Conservation (phyloP, 2,329 filamentous ascomycete genomes). For the Monosporascus sp. region DNA sequence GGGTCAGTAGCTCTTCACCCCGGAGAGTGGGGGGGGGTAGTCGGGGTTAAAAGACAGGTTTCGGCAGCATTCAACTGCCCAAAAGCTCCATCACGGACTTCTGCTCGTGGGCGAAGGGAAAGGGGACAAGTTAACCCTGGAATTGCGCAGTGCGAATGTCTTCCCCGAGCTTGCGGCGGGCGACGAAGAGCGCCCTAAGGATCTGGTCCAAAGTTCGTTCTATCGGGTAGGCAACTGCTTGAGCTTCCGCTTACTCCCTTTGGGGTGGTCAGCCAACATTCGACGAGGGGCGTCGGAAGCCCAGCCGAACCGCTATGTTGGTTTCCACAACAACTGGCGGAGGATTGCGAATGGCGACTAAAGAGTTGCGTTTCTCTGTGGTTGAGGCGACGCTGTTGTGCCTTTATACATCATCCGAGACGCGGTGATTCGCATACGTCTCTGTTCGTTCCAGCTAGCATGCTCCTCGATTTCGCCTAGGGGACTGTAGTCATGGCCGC, state of each 20-base stretch:
- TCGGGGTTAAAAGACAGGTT: no score
- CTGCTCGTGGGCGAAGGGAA: no score
- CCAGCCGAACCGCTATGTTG: slow-evolving; percentile 29
- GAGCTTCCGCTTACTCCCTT: slow-evolving; percentile 35
- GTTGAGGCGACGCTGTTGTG: slow-evolving; percentile 4
- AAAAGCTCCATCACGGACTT: no score
- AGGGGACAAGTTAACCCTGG: no score
- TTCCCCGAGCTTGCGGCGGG: slow-evolving; percentile 45
- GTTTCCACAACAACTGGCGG: slow-evolving; percentile 6
- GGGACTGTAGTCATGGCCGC: no score
- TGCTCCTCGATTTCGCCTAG: no score
- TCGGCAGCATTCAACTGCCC: no score
- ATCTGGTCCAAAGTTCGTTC: slow-evolving; percentile 45
- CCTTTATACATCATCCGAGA: slow-evolving; percentile 1
- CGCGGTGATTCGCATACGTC: no score
- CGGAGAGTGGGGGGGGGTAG: no score
- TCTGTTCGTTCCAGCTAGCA: no score
- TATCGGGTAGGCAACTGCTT: slow-evolving; percentile 43
- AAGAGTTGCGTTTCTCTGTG: slow-evolving; percentile 4
- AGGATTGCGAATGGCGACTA: slow-evolving; percentile 6
- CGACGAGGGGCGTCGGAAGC: slow-evolving; percentile 36
- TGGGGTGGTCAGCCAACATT: slow-evolving; percentile 43
- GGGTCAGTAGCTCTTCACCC: no score
- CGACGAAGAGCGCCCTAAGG: slow-evolving; percentile 50
- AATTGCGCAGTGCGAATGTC: slow-evolving; percentile 35